Conservation (phyloP, 192 early-diverging fungal genomes). For the Coemansia sp. region DNA sequence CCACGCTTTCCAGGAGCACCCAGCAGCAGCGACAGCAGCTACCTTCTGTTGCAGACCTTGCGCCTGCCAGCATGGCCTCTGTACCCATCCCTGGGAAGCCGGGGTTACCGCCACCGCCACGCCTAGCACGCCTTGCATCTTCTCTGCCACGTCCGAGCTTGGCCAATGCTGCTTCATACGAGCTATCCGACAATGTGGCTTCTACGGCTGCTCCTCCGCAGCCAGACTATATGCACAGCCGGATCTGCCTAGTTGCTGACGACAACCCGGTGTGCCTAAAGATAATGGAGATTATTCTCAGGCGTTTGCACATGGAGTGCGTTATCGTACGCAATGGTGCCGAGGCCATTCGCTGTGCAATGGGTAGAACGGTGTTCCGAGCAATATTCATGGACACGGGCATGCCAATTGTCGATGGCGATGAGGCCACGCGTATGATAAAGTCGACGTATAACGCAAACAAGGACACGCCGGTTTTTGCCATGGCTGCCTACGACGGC, state of each 20-base stretch:
- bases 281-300: conserved; percentile 88
- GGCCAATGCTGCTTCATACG: background rate
- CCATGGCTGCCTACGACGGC: conserved; percentile 75
- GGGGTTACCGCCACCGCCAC: conserved; percentile 3
- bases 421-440: conserved; percentile 90
- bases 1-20: background rate
- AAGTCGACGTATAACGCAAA: conserved; percentile 90
- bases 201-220: background rate
- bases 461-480: conserved; percentile 79
- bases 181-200: background rate
- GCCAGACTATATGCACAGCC: conserved; percentile 28
- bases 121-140: background rate
- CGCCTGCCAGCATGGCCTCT: background rate
- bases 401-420: conserved; percentile 95
- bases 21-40: background rate
- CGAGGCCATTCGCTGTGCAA: conserved; percentile 84
- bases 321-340: conserved; percentile 87
- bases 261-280: conserved; percentile 89
- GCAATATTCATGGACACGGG: conserved; percentile 92
- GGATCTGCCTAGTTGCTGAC: conserved; percentile 76
- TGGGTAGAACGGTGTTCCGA: conserved; percentile 88
- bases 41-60: background rate
- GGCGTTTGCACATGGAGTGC: conserved; percentile 72
- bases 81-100: background rate
- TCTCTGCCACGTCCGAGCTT: background rate